A percentile compares a stretch with the other conserved stretches of the same genome.
Conservation (phyloP, 208 protist genomes). For the Herpetomonas tarakana region DNA sequence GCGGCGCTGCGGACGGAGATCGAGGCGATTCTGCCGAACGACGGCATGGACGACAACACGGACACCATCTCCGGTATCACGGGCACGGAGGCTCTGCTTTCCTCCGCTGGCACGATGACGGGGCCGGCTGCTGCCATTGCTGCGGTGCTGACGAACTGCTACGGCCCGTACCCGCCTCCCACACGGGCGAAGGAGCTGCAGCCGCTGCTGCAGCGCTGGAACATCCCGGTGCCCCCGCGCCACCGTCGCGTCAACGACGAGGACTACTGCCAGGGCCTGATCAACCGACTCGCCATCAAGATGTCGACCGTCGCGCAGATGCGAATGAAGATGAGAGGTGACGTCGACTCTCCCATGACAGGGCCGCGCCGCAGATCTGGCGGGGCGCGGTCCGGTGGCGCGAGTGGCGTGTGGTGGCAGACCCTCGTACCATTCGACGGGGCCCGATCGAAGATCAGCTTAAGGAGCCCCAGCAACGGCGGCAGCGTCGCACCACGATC, state of each 20-base stretch:
- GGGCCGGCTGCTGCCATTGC: constrained; percentile 16
- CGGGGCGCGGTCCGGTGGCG: too few species aligned
- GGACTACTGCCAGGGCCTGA: constrained; percentile 31
- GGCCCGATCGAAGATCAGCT: too few species aligned
- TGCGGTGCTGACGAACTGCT: constrained; percentile 28
- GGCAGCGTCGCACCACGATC: too few species aligned
- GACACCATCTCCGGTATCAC: constrained; percentile 12
- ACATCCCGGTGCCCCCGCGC: constrained; percentile 12
- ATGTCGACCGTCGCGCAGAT: constrained; percentile 13
- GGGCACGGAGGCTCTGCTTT: constrained; percentile 18
- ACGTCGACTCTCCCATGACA: too few species aligned
- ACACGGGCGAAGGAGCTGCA: constrained; percentile 34
- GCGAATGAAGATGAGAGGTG: constrained; percentile 1
- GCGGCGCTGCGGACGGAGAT: constrained; percentile 44
- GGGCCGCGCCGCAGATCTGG: too few species aligned
- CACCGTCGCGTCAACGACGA: constrained; percentile 11
- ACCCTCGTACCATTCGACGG: too few species aligned
- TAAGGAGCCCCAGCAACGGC: too few species aligned
- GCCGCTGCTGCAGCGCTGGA: constrained; percentile 36
- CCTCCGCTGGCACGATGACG: constrained; percentile 16
- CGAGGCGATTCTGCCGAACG: constrained; percentile 25
- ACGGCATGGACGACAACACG: constrained; percentile 10
- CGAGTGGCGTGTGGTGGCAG: too few species aligned
- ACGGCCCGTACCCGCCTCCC: constrained; percentile 28
- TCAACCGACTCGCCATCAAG: constrained; percentile 23